A percentile compares a stretch with the other conserved stretches of the same genome.
phyloP scores from a whole-genome alignment of 805 yeast genomes.

The Suhomyces faveliae region DNA sequence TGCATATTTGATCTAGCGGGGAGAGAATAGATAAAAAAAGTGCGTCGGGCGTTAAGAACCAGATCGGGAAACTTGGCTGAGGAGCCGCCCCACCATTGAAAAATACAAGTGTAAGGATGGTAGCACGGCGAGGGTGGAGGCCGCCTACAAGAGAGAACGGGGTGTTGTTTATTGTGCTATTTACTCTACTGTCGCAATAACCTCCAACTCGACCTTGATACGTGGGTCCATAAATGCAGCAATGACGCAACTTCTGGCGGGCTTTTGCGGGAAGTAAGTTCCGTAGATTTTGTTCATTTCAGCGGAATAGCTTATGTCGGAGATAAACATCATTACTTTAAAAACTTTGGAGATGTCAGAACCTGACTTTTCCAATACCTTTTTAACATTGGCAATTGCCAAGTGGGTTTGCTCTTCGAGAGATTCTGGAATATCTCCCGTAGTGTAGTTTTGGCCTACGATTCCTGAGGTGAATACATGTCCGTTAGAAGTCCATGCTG shows the following conservation, averaged over 20 bases:
- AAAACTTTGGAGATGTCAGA: slow-evolving; percentile 45
- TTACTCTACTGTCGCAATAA: slow-evolving; percentile 37
- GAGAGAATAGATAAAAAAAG: not conserved
- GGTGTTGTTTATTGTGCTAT: not conserved
- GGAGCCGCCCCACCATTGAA: not conserved
- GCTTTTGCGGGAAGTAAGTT: slow-evolving; percentile 45
- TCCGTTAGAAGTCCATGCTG: slow-evolving; percentile 27
- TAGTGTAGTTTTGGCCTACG: slow-evolving; percentile 29
- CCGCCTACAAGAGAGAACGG: not conserved
- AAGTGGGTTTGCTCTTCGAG: slow-evolving; percentile 46
- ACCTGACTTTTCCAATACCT: slow-evolving; percentile 44
- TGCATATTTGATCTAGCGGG: slow-evolving; percentile 1
- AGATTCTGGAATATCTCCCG: slow-evolving; percentile 42
- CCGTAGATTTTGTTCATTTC: slow-evolving; percentile 47
- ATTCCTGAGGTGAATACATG: slow-evolving; percentile 21
- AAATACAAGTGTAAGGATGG: not conserved
- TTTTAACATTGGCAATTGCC: slow-evolving; percentile 44
- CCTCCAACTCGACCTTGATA: slow-evolving; percentile 53
- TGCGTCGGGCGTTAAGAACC: not conserved
- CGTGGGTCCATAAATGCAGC: slow-evolving; percentile 51
- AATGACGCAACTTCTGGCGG: slow-evolving; percentile 54
- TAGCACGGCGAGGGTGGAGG: not conserved
- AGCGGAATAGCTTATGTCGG: slow-evolving; percentile 41
- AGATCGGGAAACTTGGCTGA: not conserved
- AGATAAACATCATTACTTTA: slow-evolving; percentile 51